A percentile compares a stretch with the other conserved stretches of the same genome.
Conservation (phyloP, 2,329 filamentous ascomycete genomes). For the Colletotrichum brevisporum region DNA sequence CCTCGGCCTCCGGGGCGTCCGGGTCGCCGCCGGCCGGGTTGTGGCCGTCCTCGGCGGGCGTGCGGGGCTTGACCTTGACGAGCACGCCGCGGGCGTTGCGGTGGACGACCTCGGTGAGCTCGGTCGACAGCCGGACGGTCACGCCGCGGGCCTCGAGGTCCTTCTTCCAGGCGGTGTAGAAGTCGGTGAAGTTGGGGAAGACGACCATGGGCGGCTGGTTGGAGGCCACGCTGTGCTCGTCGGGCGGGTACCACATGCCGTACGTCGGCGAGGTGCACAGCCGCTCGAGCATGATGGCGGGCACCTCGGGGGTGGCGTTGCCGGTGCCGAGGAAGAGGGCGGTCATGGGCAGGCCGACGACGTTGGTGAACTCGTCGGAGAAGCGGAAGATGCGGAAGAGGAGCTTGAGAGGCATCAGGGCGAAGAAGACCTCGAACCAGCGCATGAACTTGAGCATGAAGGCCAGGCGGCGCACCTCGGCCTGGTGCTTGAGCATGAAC, state of each 20-base stretch:
- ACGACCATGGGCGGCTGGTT: slow-evolving; percentile 74
- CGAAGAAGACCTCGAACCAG: slow-evolving; percentile 69
- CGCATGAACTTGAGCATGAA: slow-evolving; percentile 67
- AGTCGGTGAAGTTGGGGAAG: slow-evolving; percentile 71
- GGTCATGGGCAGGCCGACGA: slow-evolving; percentile 70
- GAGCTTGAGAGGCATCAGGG: slow-evolving; percentile 70
- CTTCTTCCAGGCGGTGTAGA: slow-evolving; percentile 70
- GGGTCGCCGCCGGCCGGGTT: slow-evolving; percentile 53
- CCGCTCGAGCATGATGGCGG: slow-evolving; percentile 73
- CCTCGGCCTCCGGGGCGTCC: slow-evolving; percentile 68
- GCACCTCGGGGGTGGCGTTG: slow-evolving; percentile 78
- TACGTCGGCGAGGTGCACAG: slow-evolving; percentile 67
- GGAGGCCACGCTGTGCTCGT: slow-evolving; percentile 60
- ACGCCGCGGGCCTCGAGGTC: slow-evolving; percentile 67
- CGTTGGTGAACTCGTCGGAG: slow-evolving; percentile 75
- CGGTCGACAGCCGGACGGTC: slow-evolving; percentile 67
- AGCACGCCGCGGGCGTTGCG: slow-evolving; percentile 65
- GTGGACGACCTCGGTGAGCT: slow-evolving; percentile 65
- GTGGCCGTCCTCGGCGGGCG: slow-evolving; percentile 48
- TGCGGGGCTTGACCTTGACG: slow-evolving; percentile 60
- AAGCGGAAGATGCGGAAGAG: slow-evolving; percentile 77
- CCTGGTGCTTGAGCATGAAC: slow-evolving; percentile 65
- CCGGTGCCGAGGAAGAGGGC: slow-evolving; percentile 75
- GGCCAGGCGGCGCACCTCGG: slow-evolving; percentile 67
- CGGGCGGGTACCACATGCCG: slow-evolving; percentile 67